Evolutionary conservation across 2,329 filamentous ascomycete genomes (phyloP).

Genomic region (Akanthomyces dipterigenus): DNA sequence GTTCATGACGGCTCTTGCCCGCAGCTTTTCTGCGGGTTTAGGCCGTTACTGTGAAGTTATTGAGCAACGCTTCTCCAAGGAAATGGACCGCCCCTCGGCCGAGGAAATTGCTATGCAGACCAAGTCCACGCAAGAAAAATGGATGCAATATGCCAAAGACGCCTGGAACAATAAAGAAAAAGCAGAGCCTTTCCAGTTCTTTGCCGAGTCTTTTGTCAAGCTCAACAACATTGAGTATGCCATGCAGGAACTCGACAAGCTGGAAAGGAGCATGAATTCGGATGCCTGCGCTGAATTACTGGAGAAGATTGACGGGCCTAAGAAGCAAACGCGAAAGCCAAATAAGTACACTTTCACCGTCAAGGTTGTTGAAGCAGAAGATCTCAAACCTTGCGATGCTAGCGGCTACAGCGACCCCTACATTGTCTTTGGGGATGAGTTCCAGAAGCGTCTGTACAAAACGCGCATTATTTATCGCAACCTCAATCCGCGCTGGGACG

Average conservation of each 20-base stretch:
- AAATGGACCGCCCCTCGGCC: slow-evolving; percentile 88
- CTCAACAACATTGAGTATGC: slow-evolving; percentile 97
- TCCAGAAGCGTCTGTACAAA: slow-evolving; percentile 92
- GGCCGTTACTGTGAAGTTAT: slow-evolving; percentile 87
- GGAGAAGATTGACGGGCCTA: slow-evolving; percentile 63
- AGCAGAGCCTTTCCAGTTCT: slow-evolving; percentile 95
- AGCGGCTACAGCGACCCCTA: slow-evolving; percentile 94
- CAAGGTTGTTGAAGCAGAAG: slow-evolving; percentile 96
- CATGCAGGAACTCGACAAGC: slow-evolving; percentile 81
- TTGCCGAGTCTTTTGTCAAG: slow-evolving; percentile 93
- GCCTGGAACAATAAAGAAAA: slow-evolving; percentile 89
- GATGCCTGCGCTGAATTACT: slow-evolving; percentile 83
- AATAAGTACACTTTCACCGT: slow-evolving; percentile 97
- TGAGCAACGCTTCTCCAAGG: slow-evolving; percentile 75
- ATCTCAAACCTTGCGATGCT: slow-evolving; percentile 95
- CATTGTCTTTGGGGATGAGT: slow-evolving; percentile 93
- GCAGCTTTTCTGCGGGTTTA: slow-evolving; percentile 75
- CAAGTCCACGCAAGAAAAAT: slow-evolving; percentile 84
- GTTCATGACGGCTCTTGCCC: slow-evolving; percentile 92
- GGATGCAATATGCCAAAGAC: slow-evolving; percentile 89
- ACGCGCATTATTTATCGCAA: slow-evolving; percentile 86
- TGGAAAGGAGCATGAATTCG: slow-evolving; percentile 85
- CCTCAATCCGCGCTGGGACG: slow-evolving; percentile 93
- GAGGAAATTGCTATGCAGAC: slow-evolving; percentile 74
- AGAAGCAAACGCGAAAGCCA: slow-evolving; percentile 56